Conservation (phyloP, 2,329 filamentous ascomycete genomes). For the Chrysoporthe deuterocubensis region DNA sequence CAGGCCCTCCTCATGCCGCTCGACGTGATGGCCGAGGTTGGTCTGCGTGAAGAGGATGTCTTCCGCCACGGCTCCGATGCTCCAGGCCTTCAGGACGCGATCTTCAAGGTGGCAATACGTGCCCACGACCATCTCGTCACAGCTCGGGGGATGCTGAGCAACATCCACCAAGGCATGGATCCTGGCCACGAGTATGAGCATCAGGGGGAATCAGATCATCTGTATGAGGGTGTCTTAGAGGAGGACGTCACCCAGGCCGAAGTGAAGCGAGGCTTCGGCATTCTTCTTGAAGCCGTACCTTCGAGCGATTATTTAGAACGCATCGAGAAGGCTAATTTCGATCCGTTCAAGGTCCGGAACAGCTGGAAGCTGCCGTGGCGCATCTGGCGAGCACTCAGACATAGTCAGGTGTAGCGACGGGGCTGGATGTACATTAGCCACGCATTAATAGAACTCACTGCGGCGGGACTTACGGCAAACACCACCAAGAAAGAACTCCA, state of each 20-base stretch:
- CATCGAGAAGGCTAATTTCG: constrained; percentile 81
- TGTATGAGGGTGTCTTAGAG: constrained; percentile 44
- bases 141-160: constrained; percentile 86
- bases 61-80: constrained; percentile 80
- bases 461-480: background rate
- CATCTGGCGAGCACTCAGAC: constrained; percentile 58
- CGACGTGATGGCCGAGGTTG: constrained; percentile 83
- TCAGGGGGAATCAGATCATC: constrained; percentile 72
- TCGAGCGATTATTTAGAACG: constrained; percentile 78
- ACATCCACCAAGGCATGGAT: constrained; percentile 72
- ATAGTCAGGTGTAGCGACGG: constrained; percentile 47
- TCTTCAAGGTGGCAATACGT: constrained; percentile 89
- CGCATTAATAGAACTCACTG: background rate
- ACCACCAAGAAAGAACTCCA: background rate
- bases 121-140: constrained; percentile 97
- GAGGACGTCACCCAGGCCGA: constrained; percentile 45
- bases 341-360: constrained; percentile 71
- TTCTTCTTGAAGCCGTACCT: constrained; percentile 79
- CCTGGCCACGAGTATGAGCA: constrained; percentile 91
- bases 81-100: constrained; percentile 80
- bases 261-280: constrained; percentile 70
- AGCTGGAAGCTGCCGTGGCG: constrained; percentile 88
- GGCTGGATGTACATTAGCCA: background rate
- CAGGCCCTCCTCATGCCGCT: constrained; percentile 76
- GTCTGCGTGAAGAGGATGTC: constrained; percentile 86